Evolutionary conservation across 192 early-diverging fungal species (phyloP).

Genomic region (Entrophospora sp.): DNA sequence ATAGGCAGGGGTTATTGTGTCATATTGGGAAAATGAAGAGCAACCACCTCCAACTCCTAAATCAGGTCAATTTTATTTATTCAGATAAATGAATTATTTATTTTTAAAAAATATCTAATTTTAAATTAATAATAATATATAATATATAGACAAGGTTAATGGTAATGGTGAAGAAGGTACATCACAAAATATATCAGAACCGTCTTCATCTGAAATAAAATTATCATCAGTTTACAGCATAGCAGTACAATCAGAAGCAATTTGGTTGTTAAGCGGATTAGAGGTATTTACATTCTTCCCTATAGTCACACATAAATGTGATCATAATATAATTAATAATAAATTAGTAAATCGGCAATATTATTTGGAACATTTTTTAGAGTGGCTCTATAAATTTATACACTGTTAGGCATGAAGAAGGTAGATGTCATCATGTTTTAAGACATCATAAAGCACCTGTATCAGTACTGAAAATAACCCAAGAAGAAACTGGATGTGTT

Average conservation of each 20-base stretch:
- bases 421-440: conserved; percentile 75
- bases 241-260: conserved; percentile 85
- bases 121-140: neutral
- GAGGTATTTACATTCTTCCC: conserved; percentile 37
- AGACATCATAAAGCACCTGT: conserved; percentile 75
- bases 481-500: conserved; percentile 71
- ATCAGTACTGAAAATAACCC: conserved; percentile 69
- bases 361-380: too few species aligned
- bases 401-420: conserved; percentile 91
- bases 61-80: neutral
- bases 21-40: conserved; percentile 84
- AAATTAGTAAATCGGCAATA: too few species aligned
- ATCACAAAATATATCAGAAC: neutral
- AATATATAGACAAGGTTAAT: conserved; percentile 16
- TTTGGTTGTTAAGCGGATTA: conserved; percentile 74
- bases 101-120: neutral
- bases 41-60: conserved; percentile 24
- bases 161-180: conserved; percentile 14
- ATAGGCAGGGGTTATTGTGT: conserved; percentile 63
- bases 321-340: too few species aligned
- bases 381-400: conserved; percentile 81
- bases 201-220: conserved; percentile 38
- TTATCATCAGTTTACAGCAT: conserved; percentile 89
- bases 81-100: neutral
- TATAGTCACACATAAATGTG: neutral